Evolutionary conservation across 2,329 filamentous ascomycete genomes (phyloP), one percentile per base, ranked within the genome.

Genomic region (Colletotrichum cereale): DNA sequence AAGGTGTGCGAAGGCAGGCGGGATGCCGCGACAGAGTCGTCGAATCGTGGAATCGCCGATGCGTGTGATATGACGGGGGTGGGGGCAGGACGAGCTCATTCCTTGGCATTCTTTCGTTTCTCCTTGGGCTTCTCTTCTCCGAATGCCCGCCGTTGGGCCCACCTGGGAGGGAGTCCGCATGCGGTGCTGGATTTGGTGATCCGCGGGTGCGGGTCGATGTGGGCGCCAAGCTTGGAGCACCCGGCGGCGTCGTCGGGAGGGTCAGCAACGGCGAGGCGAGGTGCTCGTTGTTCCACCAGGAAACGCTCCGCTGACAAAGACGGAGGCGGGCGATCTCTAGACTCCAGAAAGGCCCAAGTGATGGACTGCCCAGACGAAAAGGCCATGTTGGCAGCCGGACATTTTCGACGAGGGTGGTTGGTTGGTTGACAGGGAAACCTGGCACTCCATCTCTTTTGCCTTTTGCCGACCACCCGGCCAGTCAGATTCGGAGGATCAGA

Each of bases 401-500:
- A 34, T 40, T 62, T 60, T 52, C 36, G 36, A 62, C 68, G 56
- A 53, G 65, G 34, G 24, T 31, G 36, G 58, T 31, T 71, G 55
- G 55, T 44, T 52, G 52, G 56, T 48, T 50, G 42, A 47, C 42
- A 47, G 34, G 50, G 58, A 53, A 58, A 60, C 65, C 29, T 53
- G 57, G 52, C 52, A 57, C 36, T 57, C 57, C 58, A 63, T 60
- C 58, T 52, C 26, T 40, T 50, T 64, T 31, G 44, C 29, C 29
- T 26, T 34, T 56, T 42, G 58, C 38, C 56, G 48, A 18, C n/a
- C 48, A 55, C 16, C 24, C 63, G 26, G 48, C 67, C 64, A 67
- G 64, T 71, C 68, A 68, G 57, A 47, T 71, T 71, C 65, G 68
- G 58, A 55, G 65, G 58, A 53, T 60, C 68, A 71, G 68, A 71